Conservation (phyloP, 2,329 filamentous ascomycete species). For the Cytospora mali region DNA sequence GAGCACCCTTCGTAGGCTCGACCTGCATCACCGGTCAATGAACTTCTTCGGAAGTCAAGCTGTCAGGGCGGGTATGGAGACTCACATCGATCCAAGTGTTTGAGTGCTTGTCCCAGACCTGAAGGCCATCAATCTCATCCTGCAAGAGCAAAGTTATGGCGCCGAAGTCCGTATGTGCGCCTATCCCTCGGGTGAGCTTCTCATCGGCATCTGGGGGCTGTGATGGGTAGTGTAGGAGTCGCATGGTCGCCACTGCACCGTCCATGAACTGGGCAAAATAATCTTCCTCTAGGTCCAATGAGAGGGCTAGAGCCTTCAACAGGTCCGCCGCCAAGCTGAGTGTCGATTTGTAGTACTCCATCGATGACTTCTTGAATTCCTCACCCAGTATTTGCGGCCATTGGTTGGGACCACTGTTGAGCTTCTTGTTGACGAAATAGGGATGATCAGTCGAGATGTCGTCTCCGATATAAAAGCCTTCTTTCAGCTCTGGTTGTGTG, state of each 20-base stretch:
- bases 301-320: conserved; percentile 42
- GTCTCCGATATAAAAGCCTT: conserved; percentile 43
- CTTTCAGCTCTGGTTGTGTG: conserved; percentile 48
- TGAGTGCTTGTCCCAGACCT: conserved; percentile 50
- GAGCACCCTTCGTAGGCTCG: conserved; percentile 46
- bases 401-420: conserved; percentile 45
- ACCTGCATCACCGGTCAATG: conserved; percentile 36
- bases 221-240: conserved; percentile 50
- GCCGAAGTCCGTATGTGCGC: conserved; percentile 58
- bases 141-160: conserved; percentile 57
- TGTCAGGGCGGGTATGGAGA: neutral
- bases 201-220: conserved; percentile 40
- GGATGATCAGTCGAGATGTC: conserved; percentile 46
- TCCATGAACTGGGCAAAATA: conserved; percentile 47
- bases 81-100: conserved; percentile 46
- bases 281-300: conserved; percentile 41
- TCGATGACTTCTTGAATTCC: conserved; percentile 41
- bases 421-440: conserved; percentile 42
- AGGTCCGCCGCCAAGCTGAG: conserved; percentile 43
- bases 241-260: conserved; percentile 45
- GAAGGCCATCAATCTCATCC: conserved; percentile 50
- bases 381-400: conserved; percentile 44
- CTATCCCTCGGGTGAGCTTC: conserved; percentile 41
- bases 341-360: conserved; percentile 43
- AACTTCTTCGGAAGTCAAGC: neutral